Evolutionary conservation across 176 grass and related monocot species (phyloP).

Genomic region (maize (Zea mays)): DNA sequence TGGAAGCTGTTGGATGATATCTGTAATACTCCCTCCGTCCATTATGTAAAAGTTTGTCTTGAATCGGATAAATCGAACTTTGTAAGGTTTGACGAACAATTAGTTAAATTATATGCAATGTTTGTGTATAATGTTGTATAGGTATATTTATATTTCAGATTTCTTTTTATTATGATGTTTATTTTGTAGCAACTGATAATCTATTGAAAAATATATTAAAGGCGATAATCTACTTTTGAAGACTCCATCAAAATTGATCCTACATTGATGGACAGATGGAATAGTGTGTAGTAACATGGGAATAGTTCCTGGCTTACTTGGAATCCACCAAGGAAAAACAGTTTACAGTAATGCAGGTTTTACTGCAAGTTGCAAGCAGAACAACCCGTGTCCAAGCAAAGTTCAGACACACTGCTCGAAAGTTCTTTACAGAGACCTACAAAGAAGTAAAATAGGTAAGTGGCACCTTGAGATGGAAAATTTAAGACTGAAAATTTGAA

Average conservation of each 20-base stretch:
- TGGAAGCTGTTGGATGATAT: conserved; percentile 31
- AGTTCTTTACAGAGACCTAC: conserved; percentile 79
- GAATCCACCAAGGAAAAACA: conserved; percentile 65
- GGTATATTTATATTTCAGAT: neutral
- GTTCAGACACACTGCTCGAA: conserved; percentile 47
- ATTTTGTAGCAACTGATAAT: neutral
- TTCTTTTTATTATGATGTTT: neutral
- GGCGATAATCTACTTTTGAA: neutral
- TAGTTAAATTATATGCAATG: neutral
- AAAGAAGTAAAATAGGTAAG: conserved; percentile 16
- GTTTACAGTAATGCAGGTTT: conserved; percentile 60
- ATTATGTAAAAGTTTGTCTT: neutral
- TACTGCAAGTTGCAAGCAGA: conserved; percentile 72
- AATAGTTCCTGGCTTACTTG: conserved; percentile 59
- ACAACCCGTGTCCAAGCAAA: conserved; percentile 59
- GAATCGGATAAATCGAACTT: neutral
- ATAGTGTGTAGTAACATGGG: neutral
- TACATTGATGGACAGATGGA: neutral
- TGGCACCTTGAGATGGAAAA: conserved; percentile 19
- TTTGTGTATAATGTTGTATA: neutral
- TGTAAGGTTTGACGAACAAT: neutral
- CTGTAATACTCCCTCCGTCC: neutral
- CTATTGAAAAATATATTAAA: neutral
- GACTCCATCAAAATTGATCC: neutral
- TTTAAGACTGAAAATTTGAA: neutral